Base-by-base conservation (phyloP, 331 rosid genomes). In the Malus hybrid region DNA sequence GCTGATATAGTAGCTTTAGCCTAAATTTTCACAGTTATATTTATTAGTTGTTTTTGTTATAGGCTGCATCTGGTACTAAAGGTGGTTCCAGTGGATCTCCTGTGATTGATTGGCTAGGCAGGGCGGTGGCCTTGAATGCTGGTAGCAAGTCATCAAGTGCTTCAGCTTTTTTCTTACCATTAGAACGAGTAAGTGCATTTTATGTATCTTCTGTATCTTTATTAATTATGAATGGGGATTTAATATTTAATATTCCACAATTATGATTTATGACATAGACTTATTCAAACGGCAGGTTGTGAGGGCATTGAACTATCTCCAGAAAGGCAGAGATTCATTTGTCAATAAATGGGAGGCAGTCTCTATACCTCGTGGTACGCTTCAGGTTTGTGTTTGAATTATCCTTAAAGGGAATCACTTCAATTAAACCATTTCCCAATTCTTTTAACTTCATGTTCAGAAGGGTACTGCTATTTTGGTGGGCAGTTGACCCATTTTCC, bases 41-140 rank as follows among this genome's bases (percentile, higher is more conserved):
- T 56, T 74, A 36, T 20, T 73, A 69, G 71, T 63, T 18, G 13
- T 44, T 34, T 44, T 82, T 70, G 54, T 75, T 81, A 36, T 86
- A 94, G 98, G 98, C 98, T 76, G 98, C 98, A 67, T 94, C 98
- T 71, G 98, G 98, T 79, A 94, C 98, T 70, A 94, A 94, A 89
- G 96, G 98, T 78, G 97, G 98, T 71, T 91, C 98, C 32, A 94
- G 97, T 86, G 97, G 98, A 62, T 94, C 98, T 73, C 97, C 98
- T 27, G 97, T 94, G 73, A 88, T 94, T 79, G 96, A 94, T 87
- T 94, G 95, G 88, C 88, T 81, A 81, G 98, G 98, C 52, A 88
- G 95, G 80, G 98, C 95, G 4, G 95, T 94, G 67, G 98, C 97
- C 73, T 84, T 94, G 84, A 94, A 94, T 85, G 98, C 98, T 80